These are phyloP conservation scores for Botrytis pseudocinerea DNA, from an alignment of 2,329 filamentous ascomycete species.

Conservation along the genomic window DNA sequence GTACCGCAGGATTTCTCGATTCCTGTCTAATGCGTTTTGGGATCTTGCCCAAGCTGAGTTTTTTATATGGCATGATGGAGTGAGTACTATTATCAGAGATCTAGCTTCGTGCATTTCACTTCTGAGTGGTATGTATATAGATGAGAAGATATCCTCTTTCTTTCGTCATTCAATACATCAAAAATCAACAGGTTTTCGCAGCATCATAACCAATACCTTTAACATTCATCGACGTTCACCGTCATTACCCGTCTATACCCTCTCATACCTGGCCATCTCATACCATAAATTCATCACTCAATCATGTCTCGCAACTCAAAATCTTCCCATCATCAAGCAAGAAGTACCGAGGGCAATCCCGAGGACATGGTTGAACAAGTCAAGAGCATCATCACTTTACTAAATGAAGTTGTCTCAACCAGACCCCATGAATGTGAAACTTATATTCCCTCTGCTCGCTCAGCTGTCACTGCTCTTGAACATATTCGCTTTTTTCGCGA, in stretches of 20 bases:
- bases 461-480: slow-evolving; percentile 45
- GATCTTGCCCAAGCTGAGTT: slow-evolving; percentile 13
- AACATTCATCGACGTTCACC: not conserved
- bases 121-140: slow-evolving; percentile 11
- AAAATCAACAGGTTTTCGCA: not conserved
- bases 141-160: not conserved
- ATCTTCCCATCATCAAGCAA: slow-evolving; percentile 33
- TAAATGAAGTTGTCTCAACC: slow-evolving; percentile 35
- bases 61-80: slow-evolving; percentile 5
- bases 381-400: slow-evolving; percentile 35
- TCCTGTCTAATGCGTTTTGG: slow-evolving; percentile 19
- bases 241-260: not conserved
- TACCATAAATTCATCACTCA: not conserved
- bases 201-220: not conserved
- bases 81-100: not conserved
- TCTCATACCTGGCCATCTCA: not conserved
- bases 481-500: slow-evolving; percentile 44
- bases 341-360: slow-evolving; percentile 25
- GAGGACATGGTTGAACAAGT: slow-evolving; percentile 37
- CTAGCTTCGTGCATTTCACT: slow-evolving; percentile 15
- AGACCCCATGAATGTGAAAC: slow-evolving; percentile 38
- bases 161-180: not conserved
- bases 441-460: slow-evolving; percentile 44
- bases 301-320: slow-evolving; percentile 32
- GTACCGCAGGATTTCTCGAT: slow-evolving; percentile 14